Percentiles rank a stretch among this genome's conserved stretches.
phyloP scores from a whole-genome alignment of 805 yeast genomes.

The Lipomyces chichibuensis region DNA sequence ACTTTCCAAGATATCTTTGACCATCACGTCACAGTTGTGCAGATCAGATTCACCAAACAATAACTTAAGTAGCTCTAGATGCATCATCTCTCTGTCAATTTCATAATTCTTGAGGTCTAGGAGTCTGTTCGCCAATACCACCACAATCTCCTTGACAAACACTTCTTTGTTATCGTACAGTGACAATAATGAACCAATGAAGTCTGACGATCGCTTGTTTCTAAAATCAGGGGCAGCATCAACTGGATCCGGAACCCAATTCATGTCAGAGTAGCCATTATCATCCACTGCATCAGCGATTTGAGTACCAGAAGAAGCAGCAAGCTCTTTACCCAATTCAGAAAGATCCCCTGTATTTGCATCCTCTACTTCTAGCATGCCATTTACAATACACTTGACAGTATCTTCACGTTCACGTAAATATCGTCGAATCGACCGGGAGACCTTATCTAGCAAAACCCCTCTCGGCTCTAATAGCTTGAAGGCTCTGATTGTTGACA shows the following conservation, averaged over 20 bases:
- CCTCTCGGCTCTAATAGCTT: conserved; percentile 83
- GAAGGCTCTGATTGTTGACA: conserved; percentile 71
- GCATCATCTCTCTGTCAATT: conserved; percentile 41
- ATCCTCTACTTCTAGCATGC: conserved; percentile 56
- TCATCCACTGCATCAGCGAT: conserved; percentile 29
- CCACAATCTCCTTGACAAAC: conserved; percentile 66
- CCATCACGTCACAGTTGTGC: conserved; percentile 79
- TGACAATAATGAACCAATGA: conserved; percentile 70
- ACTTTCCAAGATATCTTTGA: conserved; percentile 68
- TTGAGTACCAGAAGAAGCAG: conserved; percentile 11
- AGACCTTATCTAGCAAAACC: conserved; percentile 74
- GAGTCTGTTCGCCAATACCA: conserved; percentile 61
- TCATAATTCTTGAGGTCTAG: conserved; percentile 45
- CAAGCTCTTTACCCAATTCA: conserved; percentile 49
- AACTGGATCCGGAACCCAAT: conserved; percentile 85
- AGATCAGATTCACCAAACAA: conserved; percentile 71
- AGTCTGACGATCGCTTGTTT: conserved; percentile 51
- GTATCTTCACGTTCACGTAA: conserved; percentile 76
- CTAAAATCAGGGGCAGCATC: conserved; percentile 85
- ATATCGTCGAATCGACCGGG: conserved; percentile 73
- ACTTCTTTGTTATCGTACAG: conserved; percentile 70
- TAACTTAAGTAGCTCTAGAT: conserved; percentile 58
- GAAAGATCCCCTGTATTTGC: conserved; percentile 56
- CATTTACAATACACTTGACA: conserved; percentile 67
- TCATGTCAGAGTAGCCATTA: conserved; percentile 53